Conservation (phyloP, 1,139 yeast species). For the Blastobotrys indianensis region DNA sequence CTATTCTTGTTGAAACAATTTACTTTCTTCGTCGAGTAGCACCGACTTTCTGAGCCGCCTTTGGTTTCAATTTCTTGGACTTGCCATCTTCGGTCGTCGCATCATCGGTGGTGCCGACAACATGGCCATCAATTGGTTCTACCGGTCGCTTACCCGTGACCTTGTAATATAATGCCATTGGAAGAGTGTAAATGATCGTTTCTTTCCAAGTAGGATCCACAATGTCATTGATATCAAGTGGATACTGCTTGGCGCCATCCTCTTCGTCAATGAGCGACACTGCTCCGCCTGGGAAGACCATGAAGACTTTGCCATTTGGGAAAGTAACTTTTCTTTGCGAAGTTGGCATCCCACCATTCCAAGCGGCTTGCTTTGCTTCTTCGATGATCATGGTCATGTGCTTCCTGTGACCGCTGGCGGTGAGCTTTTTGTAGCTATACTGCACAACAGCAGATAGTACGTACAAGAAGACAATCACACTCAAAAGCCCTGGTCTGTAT, state of each 20-base stretch:
- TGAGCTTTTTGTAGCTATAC: constrained; percentile 49
- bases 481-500: constrained; percentile 47
- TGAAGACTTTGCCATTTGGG: constrained; percentile 51
- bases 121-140: constrained; percentile 2
- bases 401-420: constrained; percentile 54
- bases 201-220: constrained; percentile 49
- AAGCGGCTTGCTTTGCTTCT: constrained; percentile 42
- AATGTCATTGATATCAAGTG: constrained; percentile 35
- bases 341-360: constrained; percentile 36
- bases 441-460: constrained; percentile 54
- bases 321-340: constrained; percentile 34
- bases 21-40: constrained; percentile 22
- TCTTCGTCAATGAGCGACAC: constrained; percentile 58
- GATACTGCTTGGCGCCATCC: constrained; percentile 43
- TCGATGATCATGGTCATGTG: constrained; percentile 39
- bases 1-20: neutral
- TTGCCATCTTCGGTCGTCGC: constrained; percentile 12
- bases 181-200: constrained; percentile 44
- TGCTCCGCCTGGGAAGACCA: constrained; percentile 63
- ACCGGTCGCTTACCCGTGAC: constrained; percentile 18
- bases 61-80: constrained; percentile 18
- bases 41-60: constrained; percentile 27
- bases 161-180: constrained; percentile 16
- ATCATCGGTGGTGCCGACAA: neutral
- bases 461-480: constrained; percentile 47